A percentile compares a stretch with the other conserved stretches of the same genome.
These are phyloP conservation scores for Venturia effusa DNA, from an alignment of 2,329 filamentous ascomycete genomes.

Conservation along the genomic window DNA sequence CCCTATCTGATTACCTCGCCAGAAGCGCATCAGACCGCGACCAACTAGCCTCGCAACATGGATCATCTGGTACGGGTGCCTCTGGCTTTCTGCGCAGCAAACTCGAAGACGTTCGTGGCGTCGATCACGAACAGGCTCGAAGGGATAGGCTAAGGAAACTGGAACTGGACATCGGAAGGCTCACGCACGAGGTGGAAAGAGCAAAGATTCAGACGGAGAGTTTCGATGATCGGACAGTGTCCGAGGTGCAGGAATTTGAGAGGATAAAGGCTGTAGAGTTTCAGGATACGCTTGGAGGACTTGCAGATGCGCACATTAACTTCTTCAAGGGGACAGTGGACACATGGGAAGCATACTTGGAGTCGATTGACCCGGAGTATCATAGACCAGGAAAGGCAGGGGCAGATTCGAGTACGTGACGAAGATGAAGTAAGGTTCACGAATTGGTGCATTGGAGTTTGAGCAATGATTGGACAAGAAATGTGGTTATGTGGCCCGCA, in stretches of 20 bases:
- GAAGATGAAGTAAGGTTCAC: not conserved
- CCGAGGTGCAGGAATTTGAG: constrained; percentile 89
- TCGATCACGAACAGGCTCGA: constrained; percentile 87
- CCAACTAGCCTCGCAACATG: constrained; percentile 56
- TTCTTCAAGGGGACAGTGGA: constrained; percentile 75
- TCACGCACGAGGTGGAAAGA: constrained; percentile 75
- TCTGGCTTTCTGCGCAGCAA: constrained; percentile 86
- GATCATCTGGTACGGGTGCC: constrained; percentile 53
- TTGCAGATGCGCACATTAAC: constrained; percentile 75
- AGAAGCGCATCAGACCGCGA: constrained; percentile 85
- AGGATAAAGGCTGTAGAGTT: constrained; percentile 93
- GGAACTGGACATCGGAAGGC: constrained; percentile 83
- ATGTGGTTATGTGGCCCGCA: not conserved
- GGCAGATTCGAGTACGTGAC: not conserved
- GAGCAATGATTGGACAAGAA: not conserved
- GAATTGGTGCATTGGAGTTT: not conserved
- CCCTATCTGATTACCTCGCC: constrained; percentile 87
- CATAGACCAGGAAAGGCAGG: not conserved
- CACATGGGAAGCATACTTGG: constrained; percentile 84
- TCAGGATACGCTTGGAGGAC: constrained; percentile 68
- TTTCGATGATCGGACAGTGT: constrained; percentile 93
- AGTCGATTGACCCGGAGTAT: constrained; percentile 57
- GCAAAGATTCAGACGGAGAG: constrained; percentile 80
- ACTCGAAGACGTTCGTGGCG: constrained; percentile 90
- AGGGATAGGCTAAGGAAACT: constrained; percentile 81